Conservation (phyloP, 164 flowering plant species). For the Liriodendron chinense region DNA sequence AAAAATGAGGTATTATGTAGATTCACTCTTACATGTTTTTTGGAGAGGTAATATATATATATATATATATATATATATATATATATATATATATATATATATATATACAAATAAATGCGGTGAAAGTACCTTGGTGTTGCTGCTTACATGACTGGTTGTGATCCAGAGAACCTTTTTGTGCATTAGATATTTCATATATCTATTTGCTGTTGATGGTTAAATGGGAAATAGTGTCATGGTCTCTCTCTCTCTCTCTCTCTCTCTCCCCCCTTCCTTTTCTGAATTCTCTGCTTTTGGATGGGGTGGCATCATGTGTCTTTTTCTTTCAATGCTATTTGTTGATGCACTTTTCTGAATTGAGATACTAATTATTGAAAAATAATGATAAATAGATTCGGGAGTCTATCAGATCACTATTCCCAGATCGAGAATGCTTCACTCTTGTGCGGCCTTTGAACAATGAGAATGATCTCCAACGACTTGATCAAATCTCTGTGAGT, state of each 20-base stretch:
- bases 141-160: no score
- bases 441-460: conserved; percentile 90
- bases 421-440: conserved; percentile 94
- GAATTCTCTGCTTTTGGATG: background rate
- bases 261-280: no score
- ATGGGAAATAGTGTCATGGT: no score
- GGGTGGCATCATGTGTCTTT: background rate
- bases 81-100: no score
- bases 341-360: conserved; percentile 2
- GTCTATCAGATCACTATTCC: conserved; percentile 94
- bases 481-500: conserved; percentile 84
- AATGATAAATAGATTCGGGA: conserved; percentile 69
- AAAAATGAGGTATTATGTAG: conserved; percentile 80
- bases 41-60: background rate
- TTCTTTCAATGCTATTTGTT: background rate
- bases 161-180: no score
- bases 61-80: no score
- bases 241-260: no score
- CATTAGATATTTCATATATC: no score
- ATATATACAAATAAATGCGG: background rate
- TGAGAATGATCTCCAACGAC: conserved; percentile 83
- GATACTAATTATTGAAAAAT: conserved; percentile 19
- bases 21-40: background rate
- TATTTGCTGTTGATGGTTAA: no score
- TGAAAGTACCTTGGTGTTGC: no score